phyloP scores from a whole-genome alignment of 2,329 filamentous ascomycete species.

The Aspergillus sp. region DNA sequence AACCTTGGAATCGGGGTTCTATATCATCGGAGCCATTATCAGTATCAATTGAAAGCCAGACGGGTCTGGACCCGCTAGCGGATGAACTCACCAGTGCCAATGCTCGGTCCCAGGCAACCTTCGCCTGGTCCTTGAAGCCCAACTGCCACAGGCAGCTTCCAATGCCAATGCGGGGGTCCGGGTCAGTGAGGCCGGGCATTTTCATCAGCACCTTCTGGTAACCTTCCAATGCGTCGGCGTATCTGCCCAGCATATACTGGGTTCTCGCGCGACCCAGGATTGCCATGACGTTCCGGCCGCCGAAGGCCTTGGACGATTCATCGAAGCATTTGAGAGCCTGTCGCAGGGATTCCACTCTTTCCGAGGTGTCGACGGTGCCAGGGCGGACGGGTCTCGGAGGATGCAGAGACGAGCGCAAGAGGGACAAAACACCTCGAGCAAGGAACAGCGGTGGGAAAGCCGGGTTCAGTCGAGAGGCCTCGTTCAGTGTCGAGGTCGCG shows the following conservation, averaged over 20 bases:
- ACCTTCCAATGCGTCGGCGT: slow-evolving; percentile 73
- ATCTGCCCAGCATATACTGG: slow-evolving; percentile 82
- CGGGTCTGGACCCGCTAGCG: not conserved
- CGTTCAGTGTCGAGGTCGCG: slow-evolving; percentile 89
- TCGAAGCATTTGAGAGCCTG: slow-evolving; percentile 92
- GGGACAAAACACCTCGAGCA: slow-evolving; percentile 82
- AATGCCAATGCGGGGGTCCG: slow-evolving; percentile 92
- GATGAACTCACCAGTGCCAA: slow-evolving; percentile 65
- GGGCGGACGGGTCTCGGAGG: slow-evolving; percentile 66
- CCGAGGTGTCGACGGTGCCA: slow-evolving; percentile 64
- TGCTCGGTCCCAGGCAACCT: slow-evolving; percentile 82
- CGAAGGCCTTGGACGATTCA: slow-evolving; percentile 81
- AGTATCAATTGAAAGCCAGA: not conserved
- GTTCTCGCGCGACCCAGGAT: slow-evolving; percentile 85
- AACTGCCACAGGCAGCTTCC: slow-evolving; percentile 97
- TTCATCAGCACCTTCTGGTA: slow-evolving; percentile 87
- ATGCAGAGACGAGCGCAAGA: slow-evolving; percentile 83
- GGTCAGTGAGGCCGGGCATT: slow-evolving; percentile 84
- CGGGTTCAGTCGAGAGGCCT: slow-evolving; percentile 91
- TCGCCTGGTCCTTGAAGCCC: slow-evolving; percentile 90
- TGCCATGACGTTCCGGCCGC: slow-evolving; percentile 87
- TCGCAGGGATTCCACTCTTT: slow-evolving; percentile 75
- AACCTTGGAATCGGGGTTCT: slow-evolving; percentile 77
- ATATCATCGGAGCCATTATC: slow-evolving; percentile 3
- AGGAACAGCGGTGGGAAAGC: slow-evolving; percentile 88